Evolutionary conservation across 1,284 basidiomycete genomes (phyloP).

Genomic region (Sphaerobolus stellatus): DNA sequence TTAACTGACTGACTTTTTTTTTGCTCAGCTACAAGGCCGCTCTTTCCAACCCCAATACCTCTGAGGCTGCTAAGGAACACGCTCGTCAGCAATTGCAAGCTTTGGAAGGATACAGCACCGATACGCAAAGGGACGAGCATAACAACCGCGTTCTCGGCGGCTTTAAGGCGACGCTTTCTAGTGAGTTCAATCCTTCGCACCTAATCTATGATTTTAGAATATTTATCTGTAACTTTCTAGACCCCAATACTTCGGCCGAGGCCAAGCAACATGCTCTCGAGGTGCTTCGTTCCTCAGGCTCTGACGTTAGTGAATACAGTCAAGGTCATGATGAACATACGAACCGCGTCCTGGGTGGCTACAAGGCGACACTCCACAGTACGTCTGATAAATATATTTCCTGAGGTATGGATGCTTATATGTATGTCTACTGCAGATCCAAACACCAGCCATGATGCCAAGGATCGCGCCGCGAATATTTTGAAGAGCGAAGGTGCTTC

Average conservation of each 20-base stretch:
- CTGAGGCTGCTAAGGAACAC: slow-evolving; percentile 47
- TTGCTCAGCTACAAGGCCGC: slow-evolving; percentile 54
- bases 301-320: slow-evolving; percentile 17
- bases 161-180: slow-evolving; percentile 25
- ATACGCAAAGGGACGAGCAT: slow-evolving; percentile 15
- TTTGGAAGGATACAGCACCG: slow-evolving; percentile 29
- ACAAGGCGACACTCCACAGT: slow-evolving; percentile 51
- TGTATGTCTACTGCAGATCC: slow-evolving; percentile 29
- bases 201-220: slow-evolving; percentile 56
- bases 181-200: too few species aligned
- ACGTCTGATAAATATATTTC: slow-evolving; percentile 17
- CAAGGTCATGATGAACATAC: slow-evolving; percentile 33
- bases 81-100: slow-evolving; percentile 44
- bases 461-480: slow-evolving; percentile 48
- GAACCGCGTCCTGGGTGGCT: slow-evolving; percentile 43
- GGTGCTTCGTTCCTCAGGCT: slow-evolving; percentile 34
- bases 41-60: slow-evolving; percentile 52
- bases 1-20: slow-evolving; percentile 12
- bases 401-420: background rate
- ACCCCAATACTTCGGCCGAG: slow-evolving; percentile 37
- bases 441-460: slow-evolving; percentile 38
- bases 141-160: slow-evolving; percentile 15
- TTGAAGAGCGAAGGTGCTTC: too few species aligned
- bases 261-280: slow-evolving; percentile 47
- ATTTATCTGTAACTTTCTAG: slow-evolving; percentile 25